Evolutionary conservation across 2,329 filamentous ascomycete genomes (phyloP), one percentile per base, ranked within the genome.

Genomic region (Zymoseptoria pseudotritici): DNA sequence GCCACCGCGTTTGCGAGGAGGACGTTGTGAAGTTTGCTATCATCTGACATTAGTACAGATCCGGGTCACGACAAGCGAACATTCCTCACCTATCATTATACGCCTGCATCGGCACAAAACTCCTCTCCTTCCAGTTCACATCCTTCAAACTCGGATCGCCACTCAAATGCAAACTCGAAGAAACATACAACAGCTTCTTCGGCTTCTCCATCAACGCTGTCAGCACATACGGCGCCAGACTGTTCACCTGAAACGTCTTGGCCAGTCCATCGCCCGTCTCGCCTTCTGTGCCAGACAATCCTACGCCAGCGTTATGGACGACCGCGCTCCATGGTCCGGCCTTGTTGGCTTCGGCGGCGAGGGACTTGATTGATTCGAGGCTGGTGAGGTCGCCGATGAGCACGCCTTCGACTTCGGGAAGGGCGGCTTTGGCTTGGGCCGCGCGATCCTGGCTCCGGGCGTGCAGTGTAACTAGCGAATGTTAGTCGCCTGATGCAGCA

Each of bases 301-400:
- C 70, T 0, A 83, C 64, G 2, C 82, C 83, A 0, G 83, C 83
- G 61, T 85, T 86, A 73, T 85, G 83, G 19, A 86, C 75, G 13
- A 86, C 74, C 22, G 76, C 75, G 66, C 86, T 83, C 66, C 82
- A 85, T 0, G 76, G 72, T 0, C 79, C 80, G 1, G 76, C 70
- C 46, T 72, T 71, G 69, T 83, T 82, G 56, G 81, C 78, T 56
- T 82, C 74, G 10, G 73, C 68, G 1, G 83, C 83, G 2, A 86
- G 74, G 2, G 70, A 69, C 61, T 82, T 83, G 3, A 76, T 82
- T 55, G 81, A 79, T 5, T 76, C 66, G 50, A 83, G 73, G 54
- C 75, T 81, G 22, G 78, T 75, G 1, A 86, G 72, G 68, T 86
- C 83, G 26, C 75, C 82, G 9, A 82, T 71, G 2, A 85, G 73